Evolutionary conservation across 306 rosid genomes (phyloP), one percentile per base, ranked within the genome.

Genomic region (Sindora glabra): DNA sequence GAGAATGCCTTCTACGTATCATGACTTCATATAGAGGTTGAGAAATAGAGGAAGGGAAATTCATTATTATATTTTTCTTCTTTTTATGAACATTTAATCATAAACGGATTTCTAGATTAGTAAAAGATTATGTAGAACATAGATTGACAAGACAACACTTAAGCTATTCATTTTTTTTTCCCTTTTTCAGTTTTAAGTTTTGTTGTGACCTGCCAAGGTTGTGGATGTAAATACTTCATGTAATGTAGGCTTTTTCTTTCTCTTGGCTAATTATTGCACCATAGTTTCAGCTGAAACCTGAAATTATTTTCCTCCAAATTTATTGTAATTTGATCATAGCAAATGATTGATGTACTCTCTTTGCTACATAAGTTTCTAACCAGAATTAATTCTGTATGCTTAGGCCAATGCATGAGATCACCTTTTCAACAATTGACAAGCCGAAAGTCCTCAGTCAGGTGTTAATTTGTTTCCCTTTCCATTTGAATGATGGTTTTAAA

Each of bases 391-490:
- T 34, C 11, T 73, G 51, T 44, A 59, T 62, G 73, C 59, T 67
- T 56, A 94, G 99, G 84, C 97, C 97, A 34, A 86, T 86, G 99
- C 94, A 94, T 42, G 99, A 94, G 84, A 89, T 94, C 66, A 94
- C 99, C 44, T 89, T 94, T 69, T 87, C 99, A 67, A 94, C 95
- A 64, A 60, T 52, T 62, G 97, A 94, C 89, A 94, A 86, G 77
- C 99, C 95, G 47, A 94, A 94, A 71, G 81, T 89, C 73, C 97
- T 94, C 48, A 94, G 95, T 77, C 94, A 94, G 99, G 99, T 94
- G 83, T 61, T 70, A 64, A 40, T 69, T 62, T 75, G 65, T 24
- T 5, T 41, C 2, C 34, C 24, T 23, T 37, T 36, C 49, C 7
- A 67, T 60, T 37, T 17, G 32, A 37, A 14, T 33, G 55, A 18